phyloP scores from a whole-genome alignment of 2,329 filamentous ascomycete genomes.

The Emergomyces orientalis region DNA sequence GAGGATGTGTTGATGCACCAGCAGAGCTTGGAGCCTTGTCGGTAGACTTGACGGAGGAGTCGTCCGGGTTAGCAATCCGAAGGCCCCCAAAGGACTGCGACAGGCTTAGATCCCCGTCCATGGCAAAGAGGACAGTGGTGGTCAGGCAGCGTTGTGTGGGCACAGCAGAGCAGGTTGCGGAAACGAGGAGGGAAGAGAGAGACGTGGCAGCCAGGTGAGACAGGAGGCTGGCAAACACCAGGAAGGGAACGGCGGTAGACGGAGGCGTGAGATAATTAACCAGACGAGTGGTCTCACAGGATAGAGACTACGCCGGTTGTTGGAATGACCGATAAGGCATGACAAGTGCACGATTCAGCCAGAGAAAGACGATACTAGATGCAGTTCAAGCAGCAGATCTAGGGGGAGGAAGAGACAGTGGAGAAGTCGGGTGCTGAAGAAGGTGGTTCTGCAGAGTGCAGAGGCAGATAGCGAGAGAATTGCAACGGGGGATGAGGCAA shows the following conservation, averaged over 20 bases:
- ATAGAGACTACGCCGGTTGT: slow-evolving; percentile 14
- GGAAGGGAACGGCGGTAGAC: not conserved
- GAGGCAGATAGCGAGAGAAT: slow-evolving; percentile 1
- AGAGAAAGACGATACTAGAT: not conserved
- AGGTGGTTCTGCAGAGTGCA: not conserved
- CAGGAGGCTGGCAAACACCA: not conserved
- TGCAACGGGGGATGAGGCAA: not conserved
- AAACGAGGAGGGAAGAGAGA: not conserved
- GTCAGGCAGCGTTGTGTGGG: not conserved
- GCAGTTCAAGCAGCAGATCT: not conserved
- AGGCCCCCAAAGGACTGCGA: slow-evolving; percentile 87
- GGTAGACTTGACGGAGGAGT: slow-evolving; percentile 44
- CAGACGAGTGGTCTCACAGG: slow-evolving; percentile 11
- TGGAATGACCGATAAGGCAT: slow-evolving; percentile 10
- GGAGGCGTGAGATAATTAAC: slow-evolving; percentile 7
- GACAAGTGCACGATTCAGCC: slow-evolving; percentile 7
- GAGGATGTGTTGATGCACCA: slow-evolving; percentile 4
- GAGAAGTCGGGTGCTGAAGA: not conserved
- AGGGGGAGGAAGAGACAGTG: not conserved
- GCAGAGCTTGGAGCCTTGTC: slow-evolving; percentile 20
- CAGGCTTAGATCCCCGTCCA: slow-evolving; percentile 89
- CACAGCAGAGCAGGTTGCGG: not conserved
- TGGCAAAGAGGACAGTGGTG: slow-evolving; percentile 39
- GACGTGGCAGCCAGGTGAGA: slow-evolving; percentile 2
- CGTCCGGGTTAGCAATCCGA: slow-evolving; percentile 93